Evolutionary conservation across 345 rosid genomes (phyloP), one percentile per base, ranked within the genome.

Genomic region (Murraya paniculata): DNA sequence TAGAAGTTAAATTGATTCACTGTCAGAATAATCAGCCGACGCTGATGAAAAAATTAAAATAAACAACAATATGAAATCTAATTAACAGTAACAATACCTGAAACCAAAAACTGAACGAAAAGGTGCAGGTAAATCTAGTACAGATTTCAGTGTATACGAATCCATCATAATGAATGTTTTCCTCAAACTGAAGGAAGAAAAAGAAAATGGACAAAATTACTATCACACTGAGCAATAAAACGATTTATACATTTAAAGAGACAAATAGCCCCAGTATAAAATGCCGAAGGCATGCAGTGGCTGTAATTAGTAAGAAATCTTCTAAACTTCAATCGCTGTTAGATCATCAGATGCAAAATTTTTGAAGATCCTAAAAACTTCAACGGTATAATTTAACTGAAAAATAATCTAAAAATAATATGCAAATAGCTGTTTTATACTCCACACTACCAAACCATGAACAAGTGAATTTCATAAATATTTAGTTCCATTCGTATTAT

Each of bases 51-150:
- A 65, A 64, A 13, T 55, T 72, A 71, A 24, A 16, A 73, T 25
- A 36, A 45, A 56, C 33, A 67, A 48, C 22, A 27, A 71, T 56
- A 73, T 18, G 14, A 35, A 64, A 50, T 28, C 16, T n/a, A 77
- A 50, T 45, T 33, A 28, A 60, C 21, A 59, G 35, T 35, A 24
- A 39, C 39, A 39, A 25, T 62, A 95, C 99, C 97, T 92, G 93
- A 95, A 93, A 77, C 80, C 82, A 81, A 89, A 95, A 75, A 83
- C 81, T 67, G 98, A 90, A 74, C 91, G 90, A 82, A 95, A 92
- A 31, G 81, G 89, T 30, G 75, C 79, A 18, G 98, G 97, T 80
- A 93, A 79, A 85, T 95, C 95, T 59, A 87, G 80, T 77, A 92
- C 91, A 19, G 97, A 93, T 86, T 91, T 93, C 53, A 95, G 81